Evolutionary conservation across 768 basidiomycete genomes (phyloP).

Genomic region (Termitomyces sp.): DNA sequence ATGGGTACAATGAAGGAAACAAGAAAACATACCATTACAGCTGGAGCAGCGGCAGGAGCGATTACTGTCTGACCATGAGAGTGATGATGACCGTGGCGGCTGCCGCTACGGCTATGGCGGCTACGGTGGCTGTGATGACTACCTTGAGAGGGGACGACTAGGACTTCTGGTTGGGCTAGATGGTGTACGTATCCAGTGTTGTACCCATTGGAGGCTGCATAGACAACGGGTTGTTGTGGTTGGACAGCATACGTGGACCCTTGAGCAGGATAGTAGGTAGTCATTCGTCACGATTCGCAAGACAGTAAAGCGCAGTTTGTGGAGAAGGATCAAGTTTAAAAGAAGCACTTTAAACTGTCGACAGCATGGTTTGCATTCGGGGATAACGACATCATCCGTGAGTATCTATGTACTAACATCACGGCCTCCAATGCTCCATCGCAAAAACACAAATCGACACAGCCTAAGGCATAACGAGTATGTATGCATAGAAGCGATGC

Average conservation of each 20-base stretch:
- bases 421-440: neutral
- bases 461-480: neutral
- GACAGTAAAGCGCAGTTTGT: neutral
- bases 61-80: conserved; percentile 16
- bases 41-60: conserved; percentile 21
- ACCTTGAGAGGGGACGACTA: conserved; percentile 20
- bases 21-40: conserved; percentile 27
- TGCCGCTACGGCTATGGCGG: conserved; percentile 17
- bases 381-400: neutral
- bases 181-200: conserved; percentile 16
- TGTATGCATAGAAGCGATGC: no score
- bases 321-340: neutral
- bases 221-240: conserved; percentile 29
- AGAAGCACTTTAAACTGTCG: conserved; percentile 15
- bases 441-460: neutral
- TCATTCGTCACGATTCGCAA: conserved; percentile 10
- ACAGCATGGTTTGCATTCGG: conserved; percentile 12
- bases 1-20: neutral
- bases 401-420: neutral
- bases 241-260: conserved; percentile 24
- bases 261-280: conserved; percentile 40
- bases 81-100: conserved; percentile 20
- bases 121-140: conserved; percentile 21
- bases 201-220: conserved; percentile 27
- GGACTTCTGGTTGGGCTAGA: conserved; percentile 15